These are phyloP conservation scores for Camelina neglecta DNA, from an alignment of 345 rosid genomes.

Conservation along the genomic window DNA sequence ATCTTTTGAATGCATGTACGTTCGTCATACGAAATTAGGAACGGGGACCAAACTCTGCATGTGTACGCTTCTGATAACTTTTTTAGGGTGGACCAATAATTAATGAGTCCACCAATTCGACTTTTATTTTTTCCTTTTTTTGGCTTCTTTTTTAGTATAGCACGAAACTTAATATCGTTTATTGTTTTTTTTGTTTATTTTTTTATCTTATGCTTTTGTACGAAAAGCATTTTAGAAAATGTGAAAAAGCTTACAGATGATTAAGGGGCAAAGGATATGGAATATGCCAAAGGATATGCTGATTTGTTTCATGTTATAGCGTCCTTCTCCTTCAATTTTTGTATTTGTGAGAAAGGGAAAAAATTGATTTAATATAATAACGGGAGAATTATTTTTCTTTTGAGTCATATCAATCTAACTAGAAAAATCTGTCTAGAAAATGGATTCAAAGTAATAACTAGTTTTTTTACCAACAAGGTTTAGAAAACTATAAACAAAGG, in stretches of 20 bases:
- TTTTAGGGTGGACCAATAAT: slow-evolving; percentile 19
- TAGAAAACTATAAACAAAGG: background rate
- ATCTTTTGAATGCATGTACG: slow-evolving; percentile 4
- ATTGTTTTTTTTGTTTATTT: background rate
- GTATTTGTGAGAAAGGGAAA: background rate
- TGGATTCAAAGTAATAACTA: background rate
- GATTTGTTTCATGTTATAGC: slow-evolving; percentile 12
- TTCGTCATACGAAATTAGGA: slow-evolving; percentile 26
- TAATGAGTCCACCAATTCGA: slow-evolving; percentile 30
- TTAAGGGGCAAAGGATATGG: background rate
- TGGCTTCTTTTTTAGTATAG: slow-evolving; percentile 22
- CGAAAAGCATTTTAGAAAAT: slow-evolving; percentile 21
- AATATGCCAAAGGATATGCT: slow-evolving; percentile 49
- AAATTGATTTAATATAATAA: background rate
- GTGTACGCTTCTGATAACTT: slow-evolving; percentile 36
- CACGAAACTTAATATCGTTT: slow-evolving; percentile 7
- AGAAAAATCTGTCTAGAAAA: background rate
- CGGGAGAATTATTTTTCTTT: background rate
- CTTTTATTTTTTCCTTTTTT: slow-evolving; percentile 1
- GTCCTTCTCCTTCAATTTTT: background rate
- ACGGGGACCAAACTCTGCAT: slow-evolving; percentile 38
- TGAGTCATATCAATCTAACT: background rate
- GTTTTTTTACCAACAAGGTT: background rate
- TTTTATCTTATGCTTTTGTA: slow-evolving; percentile 15
- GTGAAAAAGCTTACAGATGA: background rate